Conservation (phyloP, 108 stramenopile genomes). For the Licmophora abbreviata region DNA sequence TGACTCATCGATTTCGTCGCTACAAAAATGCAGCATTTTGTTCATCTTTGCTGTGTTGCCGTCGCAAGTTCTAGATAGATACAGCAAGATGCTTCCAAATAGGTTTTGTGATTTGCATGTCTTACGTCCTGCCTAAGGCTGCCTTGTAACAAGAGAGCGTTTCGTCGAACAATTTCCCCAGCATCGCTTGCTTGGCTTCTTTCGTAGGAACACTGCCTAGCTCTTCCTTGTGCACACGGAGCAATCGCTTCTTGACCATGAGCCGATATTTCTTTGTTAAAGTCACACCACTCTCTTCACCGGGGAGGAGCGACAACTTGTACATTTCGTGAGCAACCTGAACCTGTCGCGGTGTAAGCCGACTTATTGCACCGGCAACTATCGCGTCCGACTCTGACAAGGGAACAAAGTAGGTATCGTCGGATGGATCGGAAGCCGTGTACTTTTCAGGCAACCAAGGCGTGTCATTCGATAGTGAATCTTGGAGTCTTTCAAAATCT, state of each 20-base stretch:
- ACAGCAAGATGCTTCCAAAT: too few species aligned
- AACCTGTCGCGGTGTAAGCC: conserved; percentile 52
- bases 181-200: conserved; percentile 51
- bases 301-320: conserved; percentile 22
- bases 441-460: conserved; percentile 2
- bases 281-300: conserved; percentile 1
- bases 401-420: conserved; percentile 9
- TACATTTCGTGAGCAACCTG: conserved; percentile 57
- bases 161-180: conserved; percentile 49
- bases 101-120: too few species aligned
- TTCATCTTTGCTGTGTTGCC: too few species aligned
- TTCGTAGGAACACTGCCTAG: conserved; percentile 52
- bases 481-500: conserved; percentile 31
- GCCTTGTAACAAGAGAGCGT: background rate
- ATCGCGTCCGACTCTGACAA: conserved; percentile 8
- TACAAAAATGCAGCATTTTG: too few species aligned
- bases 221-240: conserved; percentile 42
- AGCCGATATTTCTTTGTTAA: conserved; percentile 48
- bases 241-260: conserved; percentile 71
- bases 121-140: too few species aligned
- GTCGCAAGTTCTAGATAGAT: too few species aligned
- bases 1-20: too few species aligned
- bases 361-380: conserved; percentile 21
- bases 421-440: too few species aligned
- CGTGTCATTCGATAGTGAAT: background rate